Conservation (phyloP, 495 filamentous ascomycete species). For the Rostrohypoxylon terebratum region DNA sequence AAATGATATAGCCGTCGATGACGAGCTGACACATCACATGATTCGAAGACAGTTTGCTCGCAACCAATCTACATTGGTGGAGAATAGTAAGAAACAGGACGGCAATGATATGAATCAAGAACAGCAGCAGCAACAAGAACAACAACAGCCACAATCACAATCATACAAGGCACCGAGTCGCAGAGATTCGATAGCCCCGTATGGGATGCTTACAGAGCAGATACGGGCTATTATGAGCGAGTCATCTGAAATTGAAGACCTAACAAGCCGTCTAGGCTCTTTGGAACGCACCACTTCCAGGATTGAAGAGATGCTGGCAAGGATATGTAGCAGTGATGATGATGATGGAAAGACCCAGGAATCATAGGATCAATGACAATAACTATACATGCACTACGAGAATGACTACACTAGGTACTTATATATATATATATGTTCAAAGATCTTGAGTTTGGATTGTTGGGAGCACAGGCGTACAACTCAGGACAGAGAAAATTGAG, state of each 20-base stretch:
- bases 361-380: constrained; percentile 10
- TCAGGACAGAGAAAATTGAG: constrained; percentile 3
- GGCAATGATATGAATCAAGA: constrained; percentile 22
- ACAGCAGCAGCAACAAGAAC: constrained; percentile 2
- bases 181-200: constrained; percentile 62
- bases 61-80: constrained; percentile 44
- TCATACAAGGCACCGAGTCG: constrained; percentile 48
- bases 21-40: constrained; percentile 62
- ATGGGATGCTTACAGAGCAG: constrained; percentile 51
- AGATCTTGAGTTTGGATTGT: constrained; percentile 41
- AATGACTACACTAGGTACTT: not conserved
- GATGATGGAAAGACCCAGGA: not conserved
- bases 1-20: constrained; percentile 66
- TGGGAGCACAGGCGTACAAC: constrained; percentile 45
- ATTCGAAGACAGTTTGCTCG: constrained; percentile 62
- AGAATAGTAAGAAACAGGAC: constrained; percentile 37
- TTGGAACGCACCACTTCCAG: constrained; percentile 54
- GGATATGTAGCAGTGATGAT: constrained; percentile 37
- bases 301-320: constrained; percentile 54
- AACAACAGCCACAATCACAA: constrained; percentile 5
- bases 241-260: constrained; percentile 51
- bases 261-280: constrained; percentile 51
- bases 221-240: constrained; percentile 55
- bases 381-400: not conserved
- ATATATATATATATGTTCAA: not conserved